phyloP scores from a whole-genome alignment of 768 basidiomycete genomes.

The Phylloporus sp. region DNA sequence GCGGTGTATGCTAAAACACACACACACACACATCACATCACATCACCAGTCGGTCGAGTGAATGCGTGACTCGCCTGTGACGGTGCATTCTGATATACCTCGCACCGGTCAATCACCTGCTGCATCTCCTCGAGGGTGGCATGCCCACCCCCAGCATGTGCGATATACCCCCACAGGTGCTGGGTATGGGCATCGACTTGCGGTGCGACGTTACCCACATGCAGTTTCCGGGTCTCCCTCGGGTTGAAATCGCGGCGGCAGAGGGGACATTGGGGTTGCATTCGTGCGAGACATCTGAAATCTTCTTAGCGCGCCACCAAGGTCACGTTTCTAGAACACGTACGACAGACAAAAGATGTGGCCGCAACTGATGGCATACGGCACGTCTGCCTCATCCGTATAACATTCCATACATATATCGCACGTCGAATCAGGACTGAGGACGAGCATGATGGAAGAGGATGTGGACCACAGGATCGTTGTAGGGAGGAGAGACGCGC shows the following conservation, averaged over 20 bases:
- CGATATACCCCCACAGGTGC: background rate
- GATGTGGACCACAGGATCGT: background rate
- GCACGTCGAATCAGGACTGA: constrained; percentile 9
- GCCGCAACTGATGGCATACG: constrained; percentile 9
- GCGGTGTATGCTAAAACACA: background rate
- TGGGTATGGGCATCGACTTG: background rate
- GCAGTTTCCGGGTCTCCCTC: constrained; percentile 1
- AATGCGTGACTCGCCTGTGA: background rate
- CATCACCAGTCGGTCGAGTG: no score
- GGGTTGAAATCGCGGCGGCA: constrained; percentile 5
- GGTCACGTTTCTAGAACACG: background rate
- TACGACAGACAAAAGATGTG: constrained; percentile 14
- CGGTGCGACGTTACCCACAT: background rate
- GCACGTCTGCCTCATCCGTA: background rate
- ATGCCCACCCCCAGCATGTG: background rate
- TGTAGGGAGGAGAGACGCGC: background rate
- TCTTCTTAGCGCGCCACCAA: background rate
- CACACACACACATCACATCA: no score
- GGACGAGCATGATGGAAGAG: constrained; percentile 6
- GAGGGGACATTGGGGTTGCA: constrained; percentile 10
- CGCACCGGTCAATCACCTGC: background rate
- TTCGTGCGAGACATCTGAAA: constrained; percentile 7
- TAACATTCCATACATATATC: constrained; percentile 13
- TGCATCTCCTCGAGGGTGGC: constrained; percentile 9
- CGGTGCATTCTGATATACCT: background rate